phyloP scores from a whole-genome alignment of 1,284 basidiomycete genomes.

The Tilletia indica region DNA sequence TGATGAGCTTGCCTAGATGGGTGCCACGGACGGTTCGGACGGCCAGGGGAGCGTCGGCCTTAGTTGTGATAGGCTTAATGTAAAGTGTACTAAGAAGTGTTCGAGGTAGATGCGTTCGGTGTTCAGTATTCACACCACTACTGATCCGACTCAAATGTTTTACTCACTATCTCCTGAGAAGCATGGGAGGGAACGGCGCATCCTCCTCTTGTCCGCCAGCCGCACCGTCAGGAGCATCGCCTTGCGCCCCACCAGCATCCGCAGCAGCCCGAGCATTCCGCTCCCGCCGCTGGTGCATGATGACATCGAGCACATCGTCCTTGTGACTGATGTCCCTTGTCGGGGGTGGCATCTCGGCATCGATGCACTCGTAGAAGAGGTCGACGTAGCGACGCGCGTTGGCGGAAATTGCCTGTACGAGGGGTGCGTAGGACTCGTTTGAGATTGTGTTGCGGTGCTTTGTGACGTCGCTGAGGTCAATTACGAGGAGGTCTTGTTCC shows the following conservation, averaged over 20 bases:
- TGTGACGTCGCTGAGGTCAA: constrained; percentile 77
- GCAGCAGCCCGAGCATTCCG: constrained; percentile 76
- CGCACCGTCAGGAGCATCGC: constrained; percentile 51
- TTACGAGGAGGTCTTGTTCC: constrained; percentile 76
- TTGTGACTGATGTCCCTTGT: constrained; percentile 74
- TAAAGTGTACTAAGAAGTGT: constrained; percentile 73
- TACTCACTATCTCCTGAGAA: constrained; percentile 89
- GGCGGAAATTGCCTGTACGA: constrained; percentile 64
- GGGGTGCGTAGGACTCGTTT: constrained; percentile 10
- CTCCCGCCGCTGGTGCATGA: constrained; percentile 76
- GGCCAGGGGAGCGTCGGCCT: constrained; percentile 63
- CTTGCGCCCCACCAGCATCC: constrained; percentile 55
- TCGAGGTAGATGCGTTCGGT: background rate
- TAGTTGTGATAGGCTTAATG: constrained; percentile 74
- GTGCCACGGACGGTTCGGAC: constrained; percentile 84
- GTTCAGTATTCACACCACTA: constrained; percentile 4
- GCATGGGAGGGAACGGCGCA: constrained; percentile 67
- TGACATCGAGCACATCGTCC: constrained; percentile 60
- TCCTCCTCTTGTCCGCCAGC: constrained; percentile 34
- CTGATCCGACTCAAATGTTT: background rate
- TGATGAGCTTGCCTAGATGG: constrained; percentile 87
- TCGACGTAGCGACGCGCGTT: constrained; percentile 89
- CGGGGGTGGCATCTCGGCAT: constrained; percentile 67
- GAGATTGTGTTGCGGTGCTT: constrained; percentile 60
- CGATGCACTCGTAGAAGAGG: constrained; percentile 86